phyloP scores from a whole-genome alignment of 2,329 filamentous ascomycete species.

The Thermothelomyces thermophilus region DNA sequence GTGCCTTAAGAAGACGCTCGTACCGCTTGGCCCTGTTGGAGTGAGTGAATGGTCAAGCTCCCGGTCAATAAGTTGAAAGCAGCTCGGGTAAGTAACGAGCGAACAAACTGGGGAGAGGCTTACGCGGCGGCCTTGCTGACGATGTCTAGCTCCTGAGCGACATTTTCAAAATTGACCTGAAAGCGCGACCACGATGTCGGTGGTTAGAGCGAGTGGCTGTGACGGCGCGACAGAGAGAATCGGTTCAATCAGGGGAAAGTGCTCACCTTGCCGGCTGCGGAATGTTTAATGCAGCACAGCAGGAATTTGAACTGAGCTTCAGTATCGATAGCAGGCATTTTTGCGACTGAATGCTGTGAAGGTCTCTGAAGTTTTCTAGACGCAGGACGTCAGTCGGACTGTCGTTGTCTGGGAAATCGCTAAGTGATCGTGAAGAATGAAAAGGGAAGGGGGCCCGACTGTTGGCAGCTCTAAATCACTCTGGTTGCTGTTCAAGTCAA shows the following conservation, averaged over 20 bases:
- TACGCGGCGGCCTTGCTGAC: conserved; percentile 64
- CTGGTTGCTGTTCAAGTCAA: neutral
- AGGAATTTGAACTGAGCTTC: conserved; percentile 59
- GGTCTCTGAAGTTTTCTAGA: neutral
- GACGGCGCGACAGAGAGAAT: neutral
- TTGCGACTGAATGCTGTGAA: conserved; percentile 21
- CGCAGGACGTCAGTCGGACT: neutral
- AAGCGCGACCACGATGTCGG: conserved; percentile 28
- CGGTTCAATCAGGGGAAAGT: neutral
- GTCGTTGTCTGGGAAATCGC: neutral
- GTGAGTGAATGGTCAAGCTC: neutral
- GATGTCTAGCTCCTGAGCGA: conserved; percentile 58
- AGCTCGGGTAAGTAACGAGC: too few relatives aligned
- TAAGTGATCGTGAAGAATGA: neutral
- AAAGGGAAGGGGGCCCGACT: too few relatives aligned
- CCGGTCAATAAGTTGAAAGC: neutral
- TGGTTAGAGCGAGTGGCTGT: neutral
- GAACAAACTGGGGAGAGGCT: conserved; percentile 32
- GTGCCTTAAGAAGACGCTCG: conserved; percentile 26
- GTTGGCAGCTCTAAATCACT: too few relatives aligned
- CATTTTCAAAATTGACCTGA: conserved; percentile 60
- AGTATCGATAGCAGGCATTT: conserved; percentile 46
- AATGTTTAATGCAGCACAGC: conserved; percentile 57
- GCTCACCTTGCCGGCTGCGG: conserved; percentile 52
- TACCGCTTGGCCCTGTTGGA: conserved; percentile 25